A percentile compares a stretch with the other conserved stretches of the same genome.
Evolutionary conservation across 768 basidiomycete species (phyloP).

Genomic region (Crassisporium funariophilum): DNA sequence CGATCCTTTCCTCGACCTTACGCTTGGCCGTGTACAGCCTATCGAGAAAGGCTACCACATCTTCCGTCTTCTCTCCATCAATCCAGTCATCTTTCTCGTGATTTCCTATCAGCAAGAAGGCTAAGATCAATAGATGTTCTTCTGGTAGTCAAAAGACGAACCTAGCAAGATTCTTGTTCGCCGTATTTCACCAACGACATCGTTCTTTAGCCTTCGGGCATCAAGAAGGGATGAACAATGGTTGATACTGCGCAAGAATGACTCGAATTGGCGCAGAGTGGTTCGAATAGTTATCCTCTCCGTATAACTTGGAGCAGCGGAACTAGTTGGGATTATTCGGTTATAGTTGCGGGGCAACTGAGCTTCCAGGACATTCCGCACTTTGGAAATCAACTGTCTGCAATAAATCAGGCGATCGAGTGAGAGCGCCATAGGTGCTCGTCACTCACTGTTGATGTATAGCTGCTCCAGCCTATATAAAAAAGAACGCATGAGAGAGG

Average conservation of each 20-base stretch:
- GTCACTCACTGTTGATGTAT: constrained; percentile 50
- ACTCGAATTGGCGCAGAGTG: constrained; percentile 83
- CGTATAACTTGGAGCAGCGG: constrained; percentile 39
- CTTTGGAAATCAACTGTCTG: constrained; percentile 86
- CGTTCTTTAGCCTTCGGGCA: constrained; percentile 87
- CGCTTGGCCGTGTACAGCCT: constrained; percentile 88
- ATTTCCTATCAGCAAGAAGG: constrained; percentile 50
- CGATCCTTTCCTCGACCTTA: constrained; percentile 85
- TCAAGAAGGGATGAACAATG: constrained; percentile 84
- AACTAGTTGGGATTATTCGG: constrained; percentile 40
- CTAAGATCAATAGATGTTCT: constrained; percentile 2
- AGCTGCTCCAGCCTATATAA: constrained; percentile 47
- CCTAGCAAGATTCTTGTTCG: constrained; percentile 75
- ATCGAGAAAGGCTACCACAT: constrained; percentile 84
- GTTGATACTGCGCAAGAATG: constrained; percentile 84
- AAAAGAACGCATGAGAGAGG: background rate
- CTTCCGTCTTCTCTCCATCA: constrained; percentile 81
- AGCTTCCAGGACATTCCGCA: constrained; percentile 80
- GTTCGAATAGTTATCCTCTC: constrained; percentile 85
- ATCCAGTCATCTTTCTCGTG: constrained; percentile 91
- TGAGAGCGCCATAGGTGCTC: constrained; percentile 4
- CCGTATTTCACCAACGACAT: constrained; percentile 89
- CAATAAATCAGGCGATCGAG: constrained; percentile 10
- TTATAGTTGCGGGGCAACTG: constrained; percentile 62
- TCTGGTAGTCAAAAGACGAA: constrained; percentile 30